phyloP scores from a whole-genome alignment of 2,329 filamentous ascomycete genomes.

The Fusarium phyllophilum region DNA sequence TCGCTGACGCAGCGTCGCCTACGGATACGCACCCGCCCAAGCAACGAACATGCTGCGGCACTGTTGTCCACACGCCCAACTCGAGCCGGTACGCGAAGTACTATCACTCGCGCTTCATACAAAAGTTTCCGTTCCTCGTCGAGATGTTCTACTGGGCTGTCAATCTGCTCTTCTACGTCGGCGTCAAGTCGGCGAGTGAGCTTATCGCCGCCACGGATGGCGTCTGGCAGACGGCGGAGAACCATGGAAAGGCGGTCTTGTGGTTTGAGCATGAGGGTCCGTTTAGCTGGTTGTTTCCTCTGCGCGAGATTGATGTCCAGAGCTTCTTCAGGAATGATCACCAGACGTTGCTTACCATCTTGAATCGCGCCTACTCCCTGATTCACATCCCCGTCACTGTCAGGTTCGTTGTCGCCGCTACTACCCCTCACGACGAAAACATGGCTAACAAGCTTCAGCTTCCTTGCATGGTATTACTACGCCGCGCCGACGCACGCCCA shows the following conservation, averaged over 20 bases:
- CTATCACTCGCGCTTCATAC: conserved; percentile 69
- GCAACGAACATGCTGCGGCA: conserved; percentile 61
- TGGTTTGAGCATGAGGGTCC: conserved; percentile 63
- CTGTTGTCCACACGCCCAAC: conserved; percentile 63
- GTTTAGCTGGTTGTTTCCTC: conserved; percentile 62
- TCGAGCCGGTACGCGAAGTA: conserved; percentile 69
- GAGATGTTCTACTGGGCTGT: conserved; percentile 81
- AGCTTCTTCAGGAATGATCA: conserved; percentile 67
- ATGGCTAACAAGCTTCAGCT: conserved; percentile 51
- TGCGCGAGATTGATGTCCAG: conserved; percentile 63
- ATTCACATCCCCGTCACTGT: conserved; percentile 67
- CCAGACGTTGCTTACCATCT: conserved; percentile 60
- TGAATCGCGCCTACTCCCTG: conserved; percentile 68
- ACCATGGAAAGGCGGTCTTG: conserved; percentile 64
- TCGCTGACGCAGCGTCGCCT: conserved; percentile 13
- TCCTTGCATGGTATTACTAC: conserved; percentile 73
- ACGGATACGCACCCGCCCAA: conserved; percentile 55
- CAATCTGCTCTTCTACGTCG: conserved; percentile 69
- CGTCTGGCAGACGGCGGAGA: conserved; percentile 66
- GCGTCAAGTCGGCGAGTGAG: conserved; percentile 41
- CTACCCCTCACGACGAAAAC: neutral
- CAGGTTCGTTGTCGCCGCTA: neutral
- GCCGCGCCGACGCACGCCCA: conserved; percentile 56
- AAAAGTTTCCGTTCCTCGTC: conserved; percentile 74
- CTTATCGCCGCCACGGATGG: conserved; percentile 52